Percentiles rank a stretch among this genome's conserved stretches.
phyloP scores from a whole-genome alignment of 2,329 filamentous ascomycete genomes.

The Aspergillus sp. region DNA sequence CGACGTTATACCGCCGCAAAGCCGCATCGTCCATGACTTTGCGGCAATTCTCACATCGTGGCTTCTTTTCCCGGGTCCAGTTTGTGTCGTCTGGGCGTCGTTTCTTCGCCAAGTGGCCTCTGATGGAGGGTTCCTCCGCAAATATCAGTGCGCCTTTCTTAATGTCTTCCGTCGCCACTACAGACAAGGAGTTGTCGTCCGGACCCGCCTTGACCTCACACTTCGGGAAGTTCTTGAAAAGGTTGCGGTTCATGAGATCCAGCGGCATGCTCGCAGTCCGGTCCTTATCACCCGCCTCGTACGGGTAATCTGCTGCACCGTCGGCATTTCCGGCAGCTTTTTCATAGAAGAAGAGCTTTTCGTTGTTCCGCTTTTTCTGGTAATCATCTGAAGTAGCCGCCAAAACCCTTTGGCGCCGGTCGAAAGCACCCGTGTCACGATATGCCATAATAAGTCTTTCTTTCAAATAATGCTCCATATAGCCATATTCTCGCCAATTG shows the following conservation, averaged over 20 bases:
- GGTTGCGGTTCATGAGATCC: constrained; percentile 14
- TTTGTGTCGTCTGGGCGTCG: constrained; percentile 3
- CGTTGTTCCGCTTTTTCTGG: constrained; percentile 2
- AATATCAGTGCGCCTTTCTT: constrained; percentile 17
- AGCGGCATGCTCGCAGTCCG: constrained; percentile 10
- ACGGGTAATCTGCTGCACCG: constrained; percentile 19
- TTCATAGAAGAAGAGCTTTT: constrained; percentile 19
- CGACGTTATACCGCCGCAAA: background rate
- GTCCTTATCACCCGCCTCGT: constrained; percentile 16
- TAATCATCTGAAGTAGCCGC: constrained; percentile 1
- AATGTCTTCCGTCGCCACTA: constrained; percentile 24
- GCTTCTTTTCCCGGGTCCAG: background rate
- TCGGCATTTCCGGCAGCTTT: constrained; percentile 14
- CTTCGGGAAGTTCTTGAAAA: constrained; percentile 10
- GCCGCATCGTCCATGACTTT: constrained; percentile 1
- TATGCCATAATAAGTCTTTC: constrained; percentile 11
- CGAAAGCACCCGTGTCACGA: constrained; percentile 16
- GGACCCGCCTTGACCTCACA: constrained; percentile 5
- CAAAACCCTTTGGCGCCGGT: constrained; percentile 9
- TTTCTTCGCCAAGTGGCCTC: constrained; percentile 21
- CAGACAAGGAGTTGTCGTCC: constrained; percentile 9
- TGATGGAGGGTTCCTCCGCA: constrained; percentile 28
- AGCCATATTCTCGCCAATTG: constrained; percentile 22
- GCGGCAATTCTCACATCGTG: constrained; percentile 24
- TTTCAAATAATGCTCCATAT: constrained; percentile 12